Percentiles rank a stretch among this genome's conserved stretches.
phyloP scores from a whole-genome alignment of 129 eudicot genomes.

The Tagetes patula region DNA sequence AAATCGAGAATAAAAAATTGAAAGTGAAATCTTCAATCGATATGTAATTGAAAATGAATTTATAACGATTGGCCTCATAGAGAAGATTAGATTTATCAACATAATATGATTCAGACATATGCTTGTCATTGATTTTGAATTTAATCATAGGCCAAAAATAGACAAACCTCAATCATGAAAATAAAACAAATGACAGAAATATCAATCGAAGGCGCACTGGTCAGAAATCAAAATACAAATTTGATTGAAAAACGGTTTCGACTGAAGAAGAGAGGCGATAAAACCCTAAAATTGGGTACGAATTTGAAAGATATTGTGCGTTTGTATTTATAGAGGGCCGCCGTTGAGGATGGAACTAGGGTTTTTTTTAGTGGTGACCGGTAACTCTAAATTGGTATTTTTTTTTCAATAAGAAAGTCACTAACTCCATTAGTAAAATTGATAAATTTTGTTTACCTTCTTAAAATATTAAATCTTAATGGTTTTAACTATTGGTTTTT shows the following conservation, averaged over 20 bases:
- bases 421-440: no score
- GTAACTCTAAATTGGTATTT: not conserved
- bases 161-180: not conserved
- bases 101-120: slow-evolving; percentile 55
- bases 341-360: not conserved
- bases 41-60: not conserved
- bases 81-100: slow-evolving; percentile 64
- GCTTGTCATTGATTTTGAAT: slow-evolving; percentile 45
- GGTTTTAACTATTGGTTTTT: no score
- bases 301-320: not conserved
- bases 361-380: not conserved
- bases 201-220: not conserved
- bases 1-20: not conserved
- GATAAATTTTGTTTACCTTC: no score
- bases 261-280: not conserved
- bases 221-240: not conserved
- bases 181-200: not conserved
- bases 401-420: no score
- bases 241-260: not conserved
- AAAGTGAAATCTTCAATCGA: not conserved
- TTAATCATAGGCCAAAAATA: slow-evolving; percentile 50
- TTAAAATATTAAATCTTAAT: no score
- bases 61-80: slow-evolving; percentile 44
- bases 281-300: not conserved
- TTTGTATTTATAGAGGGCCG: slow-evolving; percentile 5